Percentiles rank a stretch among this genome's conserved stretches.
Evolutionary conservation across 2,329 filamentous ascomycete species (phyloP).

Genomic region (Bipolaris sorokiniana): DNA sequence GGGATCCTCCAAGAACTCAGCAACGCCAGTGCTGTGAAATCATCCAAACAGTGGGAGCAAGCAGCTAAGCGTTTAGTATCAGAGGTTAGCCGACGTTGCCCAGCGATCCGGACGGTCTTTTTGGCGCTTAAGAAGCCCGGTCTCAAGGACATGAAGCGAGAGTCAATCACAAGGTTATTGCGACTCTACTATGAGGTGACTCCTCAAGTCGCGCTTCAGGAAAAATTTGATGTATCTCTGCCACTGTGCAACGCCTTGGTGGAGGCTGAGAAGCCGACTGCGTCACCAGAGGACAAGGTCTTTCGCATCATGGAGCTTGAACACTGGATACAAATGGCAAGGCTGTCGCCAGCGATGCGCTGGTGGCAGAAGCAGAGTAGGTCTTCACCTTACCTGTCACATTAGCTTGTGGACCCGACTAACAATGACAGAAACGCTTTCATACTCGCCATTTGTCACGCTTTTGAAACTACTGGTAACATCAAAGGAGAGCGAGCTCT

Average conservation of each 20-base stretch:
- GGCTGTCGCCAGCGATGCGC: conserved; percentile 80
- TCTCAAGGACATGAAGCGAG: conserved; percentile 75
- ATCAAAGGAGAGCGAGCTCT: conserved; percentile 56
- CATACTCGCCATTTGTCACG: conserved; percentile 72
- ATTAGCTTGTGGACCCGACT: conserved; percentile 1
- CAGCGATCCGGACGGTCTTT: conserved; percentile 81
- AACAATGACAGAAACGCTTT: conserved; percentile 58
- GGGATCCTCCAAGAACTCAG: conserved; percentile 67
- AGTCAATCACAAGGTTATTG: conserved; percentile 78
- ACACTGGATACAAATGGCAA: conserved; percentile 80
- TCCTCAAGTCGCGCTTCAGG: conserved; percentile 78
- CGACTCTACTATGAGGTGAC: conserved; percentile 84
- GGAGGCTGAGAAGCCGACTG: conserved; percentile 57
- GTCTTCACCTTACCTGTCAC: conserved; percentile 7
- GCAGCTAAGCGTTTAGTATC: conserved; percentile 70
- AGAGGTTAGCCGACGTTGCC: conserved; percentile 79
- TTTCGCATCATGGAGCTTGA: conserved; percentile 76
- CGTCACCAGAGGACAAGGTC: conserved; percentile 56
- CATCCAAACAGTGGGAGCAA: conserved; percentile 69
- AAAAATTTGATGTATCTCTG: conserved; percentile 86
- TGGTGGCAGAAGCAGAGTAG: conserved; percentile 80
- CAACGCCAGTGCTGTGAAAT: conserved; percentile 48
- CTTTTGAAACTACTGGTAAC: conserved; percentile 66
- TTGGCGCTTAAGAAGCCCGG: conserved; percentile 73
- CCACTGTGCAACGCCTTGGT: conserved; percentile 73